A percentile compares a stretch with the other conserved stretches of the same genome.
These are phyloP conservation scores for Pittosporum tobira DNA, from an alignment of 129 eudicot species.

Conservation along the genomic window DNA sequence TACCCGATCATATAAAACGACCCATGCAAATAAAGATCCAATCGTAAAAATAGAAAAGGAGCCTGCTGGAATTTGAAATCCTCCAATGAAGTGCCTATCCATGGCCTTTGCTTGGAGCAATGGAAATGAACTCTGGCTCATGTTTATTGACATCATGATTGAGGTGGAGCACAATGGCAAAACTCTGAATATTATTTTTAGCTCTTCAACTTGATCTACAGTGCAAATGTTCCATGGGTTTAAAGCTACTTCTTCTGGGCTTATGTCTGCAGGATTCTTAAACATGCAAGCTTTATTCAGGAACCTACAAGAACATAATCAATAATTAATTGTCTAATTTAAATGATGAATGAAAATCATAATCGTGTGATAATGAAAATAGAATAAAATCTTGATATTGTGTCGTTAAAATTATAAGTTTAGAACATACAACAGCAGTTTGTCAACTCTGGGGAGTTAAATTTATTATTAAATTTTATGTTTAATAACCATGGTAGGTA, in stretches of 20 bases:
- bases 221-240: conserved; percentile 59
- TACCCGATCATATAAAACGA: conserved; percentile 53
- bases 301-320: conserved; percentile 36
- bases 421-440: too few relatives aligned
- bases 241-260: conserved; percentile 16
- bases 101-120: conserved; percentile 57
- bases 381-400: too few relatives aligned
- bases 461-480: too few relatives aligned
- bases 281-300: conserved; percentile 69
- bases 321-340: too few relatives aligned
- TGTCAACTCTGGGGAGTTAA: too few relatives aligned
- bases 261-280: conserved; percentile 30
- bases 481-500: too few relatives aligned
- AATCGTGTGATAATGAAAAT: background rate
- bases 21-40: conserved; percentile 40
- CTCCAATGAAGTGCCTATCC: conserved; percentile 59
- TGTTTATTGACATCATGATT: conserved; percentile 45
- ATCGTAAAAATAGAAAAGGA: conserved; percentile 46
- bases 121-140: conserved; percentile 46
- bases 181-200: conserved; percentile 61
- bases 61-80: conserved; percentile 68
- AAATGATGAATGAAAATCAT: background rate
- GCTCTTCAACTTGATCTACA: conserved; percentile 71
- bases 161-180: conserved; percentile 74
- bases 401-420: too few relatives aligned